A percentile compares a stretch with the other conserved stretches of the same genome.
Evolutionary conservation across 345 rosid species (phyloP).

Genomic region (Pistacia atlantica): DNA sequence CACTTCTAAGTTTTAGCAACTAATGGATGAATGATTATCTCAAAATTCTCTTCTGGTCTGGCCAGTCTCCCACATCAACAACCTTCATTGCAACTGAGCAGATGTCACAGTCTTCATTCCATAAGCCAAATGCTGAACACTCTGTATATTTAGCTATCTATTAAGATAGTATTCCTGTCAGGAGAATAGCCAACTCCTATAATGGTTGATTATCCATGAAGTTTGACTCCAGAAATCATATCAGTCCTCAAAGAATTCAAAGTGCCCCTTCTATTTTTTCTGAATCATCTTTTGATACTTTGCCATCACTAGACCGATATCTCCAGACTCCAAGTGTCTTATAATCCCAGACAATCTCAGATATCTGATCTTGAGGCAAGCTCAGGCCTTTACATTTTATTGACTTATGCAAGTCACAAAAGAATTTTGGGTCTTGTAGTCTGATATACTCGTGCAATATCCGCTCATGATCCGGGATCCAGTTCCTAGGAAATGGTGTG

Average conservation of each 20-base stretch:
- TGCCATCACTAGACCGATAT: constrained; percentile 36
- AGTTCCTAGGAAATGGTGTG: constrained; percentile 84
- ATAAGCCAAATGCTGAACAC: neutral
- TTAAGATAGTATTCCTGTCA: neutral
- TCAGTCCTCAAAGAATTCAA: neutral
- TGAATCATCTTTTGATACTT: constrained; percentile 31
- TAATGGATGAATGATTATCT: neutral
- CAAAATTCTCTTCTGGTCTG: neutral
- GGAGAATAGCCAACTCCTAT: neutral
- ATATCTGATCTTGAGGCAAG: constrained; percentile 89
- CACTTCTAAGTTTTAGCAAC: neutral
- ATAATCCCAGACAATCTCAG: constrained; percentile 82
- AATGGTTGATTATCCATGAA: neutral
- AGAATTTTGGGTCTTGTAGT: constrained; percentile 82
- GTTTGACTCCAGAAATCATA: neutral
- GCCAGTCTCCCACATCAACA: neutral
- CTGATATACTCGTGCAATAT: constrained; percentile 75
- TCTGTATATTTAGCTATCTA: neutral
- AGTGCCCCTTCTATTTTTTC: neutral
- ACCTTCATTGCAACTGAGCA: neutral
- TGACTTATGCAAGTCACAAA: constrained; percentile 67
- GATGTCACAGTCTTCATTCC: too few species aligned
- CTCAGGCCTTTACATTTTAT: constrained; percentile 60
- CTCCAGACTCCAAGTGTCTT: constrained; percentile 82
- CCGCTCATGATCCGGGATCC: constrained; percentile 86